Evolutionary conservation across 441 rosid species (phyloP), one percentile per base, ranked within the genome.

Genomic region (Syzygium malaccense): DNA sequence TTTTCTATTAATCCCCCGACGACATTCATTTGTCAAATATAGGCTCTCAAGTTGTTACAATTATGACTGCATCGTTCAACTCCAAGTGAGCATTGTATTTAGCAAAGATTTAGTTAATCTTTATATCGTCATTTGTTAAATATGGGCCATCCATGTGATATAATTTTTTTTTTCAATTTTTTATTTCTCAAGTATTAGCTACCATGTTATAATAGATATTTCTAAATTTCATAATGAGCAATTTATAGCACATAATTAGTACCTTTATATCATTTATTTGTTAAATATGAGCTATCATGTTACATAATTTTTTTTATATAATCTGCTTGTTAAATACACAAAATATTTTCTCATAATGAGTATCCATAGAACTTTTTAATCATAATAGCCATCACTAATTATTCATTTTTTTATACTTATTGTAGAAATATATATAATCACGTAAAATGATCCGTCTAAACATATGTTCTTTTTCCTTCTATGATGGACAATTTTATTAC

Each of bases 161-260:
- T 57, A 57, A 11, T 4, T 60, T 13, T 60, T 60, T 60, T 13
- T 3, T 17, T 60, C 28, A 32, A 60, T 60, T 60, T 60, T 60
- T 28, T 60, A 25, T 57, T 60, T 13, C 18, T 28, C 18, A 0
- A 28, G 32, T 1, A 14, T 58, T 26, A 26, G 14, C 64, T n/a
- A 28, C 33, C 17, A 62, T 1, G 32, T 28, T 28, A n/a, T 62
- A 13, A 3, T 62, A n/a, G 33, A 62, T 1, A 13, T 62, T 10
- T 60, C 17, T 2, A 1, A 4, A 0, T 28, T 0, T 0, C 8
- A 28, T 62, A 14, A n/a, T 3, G 32, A 62, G 33, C 68, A 62
- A n/a, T 13, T 14, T 6, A 28, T n/a, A 3, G 32, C 4, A n/a
- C 68, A 62, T 0, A 62, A 5, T 14, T 14, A n/a, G 9, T n/a